Conservation (phyloP, 345 rosid species). For the Aquilaria malaccensis region DNA sequence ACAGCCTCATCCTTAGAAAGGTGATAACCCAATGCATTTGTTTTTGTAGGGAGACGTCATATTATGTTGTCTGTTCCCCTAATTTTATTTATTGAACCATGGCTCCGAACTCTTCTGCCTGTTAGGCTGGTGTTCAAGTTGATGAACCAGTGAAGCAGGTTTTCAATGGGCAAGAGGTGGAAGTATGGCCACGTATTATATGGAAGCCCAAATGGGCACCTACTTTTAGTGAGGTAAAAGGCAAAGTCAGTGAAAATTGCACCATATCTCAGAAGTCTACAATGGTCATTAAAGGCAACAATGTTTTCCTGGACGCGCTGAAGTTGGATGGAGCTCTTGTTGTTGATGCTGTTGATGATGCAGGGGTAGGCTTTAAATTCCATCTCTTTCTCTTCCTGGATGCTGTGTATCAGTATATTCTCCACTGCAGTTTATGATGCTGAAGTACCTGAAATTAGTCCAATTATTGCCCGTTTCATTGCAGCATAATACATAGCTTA, state of each 20-base stretch:
- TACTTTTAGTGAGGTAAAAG: constrained; percentile 61
- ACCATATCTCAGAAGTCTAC: constrained; percentile 67
- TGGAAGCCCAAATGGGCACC: constrained; percentile 95
- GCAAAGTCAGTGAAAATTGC: constrained; percentile 53
- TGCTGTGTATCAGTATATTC: no score
- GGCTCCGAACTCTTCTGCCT: constrained; percentile 14
- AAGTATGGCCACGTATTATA: constrained; percentile 79
- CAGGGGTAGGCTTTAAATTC: constrained; percentile 54
- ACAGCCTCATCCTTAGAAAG: constrained; percentile 67
- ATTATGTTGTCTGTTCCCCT: background rate
- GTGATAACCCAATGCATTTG: constrained; percentile 16
- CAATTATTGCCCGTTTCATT: background rate
- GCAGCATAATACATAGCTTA: background rate
- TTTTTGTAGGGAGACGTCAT: background rate
- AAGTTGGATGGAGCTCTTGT: constrained; percentile 77
- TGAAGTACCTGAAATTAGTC: no score
- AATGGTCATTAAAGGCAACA: constrained; percentile 58
- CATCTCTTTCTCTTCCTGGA: background rate
- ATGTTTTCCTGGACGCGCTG: constrained; percentile 48
- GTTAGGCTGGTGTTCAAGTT: constrained; percentile 68
- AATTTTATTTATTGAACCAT: background rate
- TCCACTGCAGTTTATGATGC: no score
- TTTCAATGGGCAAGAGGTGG: constrained; percentile 88
- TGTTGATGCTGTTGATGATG: constrained; percentile 57
- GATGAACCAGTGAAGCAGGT: constrained; percentile 55